Evolutionary conservation across 2,329 filamentous ascomycete genomes (phyloP).

Genomic region (Phyllachora maydis): DNA sequence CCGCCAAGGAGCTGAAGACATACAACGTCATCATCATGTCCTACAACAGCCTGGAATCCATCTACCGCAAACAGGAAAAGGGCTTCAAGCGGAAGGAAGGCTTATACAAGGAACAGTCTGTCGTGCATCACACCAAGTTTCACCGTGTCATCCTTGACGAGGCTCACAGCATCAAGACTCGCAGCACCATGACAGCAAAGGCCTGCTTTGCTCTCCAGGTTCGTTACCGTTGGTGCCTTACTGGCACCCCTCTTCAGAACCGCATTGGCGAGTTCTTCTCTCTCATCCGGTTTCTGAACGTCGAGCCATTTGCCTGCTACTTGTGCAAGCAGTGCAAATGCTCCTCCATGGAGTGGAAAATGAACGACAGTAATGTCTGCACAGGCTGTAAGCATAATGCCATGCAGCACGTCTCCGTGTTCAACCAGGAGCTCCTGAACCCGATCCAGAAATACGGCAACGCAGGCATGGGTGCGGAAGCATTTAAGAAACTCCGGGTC

Average conservation of each 20-base stretch:
- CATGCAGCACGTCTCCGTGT: slow-evolving; percentile 38
- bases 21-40: slow-evolving; percentile 96
- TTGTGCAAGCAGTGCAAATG: slow-evolving; percentile 80
- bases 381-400: slow-evolving; percentile 36
- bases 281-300: slow-evolving; percentile 73
- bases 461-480: slow-evolving; percentile 38
- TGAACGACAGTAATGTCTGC: slow-evolving; percentile 53
- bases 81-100: slow-evolving; percentile 69
- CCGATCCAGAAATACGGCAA: slow-evolving; percentile 50
- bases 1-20: slow-evolving; percentile 51
- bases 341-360: slow-evolving; percentile 63
- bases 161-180: slow-evolving; percentile 65
- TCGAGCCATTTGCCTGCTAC: slow-evolving; percentile 79
- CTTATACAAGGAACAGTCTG: slow-evolving; percentile 56
- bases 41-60: slow-evolving; percentile 78
- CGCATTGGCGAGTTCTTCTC: slow-evolving; percentile 96
- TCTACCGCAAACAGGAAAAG: slow-evolving; percentile 81
- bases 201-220: slow-evolving; percentile 84
- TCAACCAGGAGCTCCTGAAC: slow-evolving; percentile 67
- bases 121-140: slow-evolving; percentile 71
- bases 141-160: slow-evolving; percentile 90
- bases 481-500: slow-evolving; percentile 64
- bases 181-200: slow-evolving; percentile 79
- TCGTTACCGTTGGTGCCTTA: slow-evolving; percentile 86
- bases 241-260: slow-evolving; percentile 88